Evolutionary conservation across 2,329 filamentous ascomycete species (phyloP).

Genomic region (Calonectria pseudoturangicola): DNA sequence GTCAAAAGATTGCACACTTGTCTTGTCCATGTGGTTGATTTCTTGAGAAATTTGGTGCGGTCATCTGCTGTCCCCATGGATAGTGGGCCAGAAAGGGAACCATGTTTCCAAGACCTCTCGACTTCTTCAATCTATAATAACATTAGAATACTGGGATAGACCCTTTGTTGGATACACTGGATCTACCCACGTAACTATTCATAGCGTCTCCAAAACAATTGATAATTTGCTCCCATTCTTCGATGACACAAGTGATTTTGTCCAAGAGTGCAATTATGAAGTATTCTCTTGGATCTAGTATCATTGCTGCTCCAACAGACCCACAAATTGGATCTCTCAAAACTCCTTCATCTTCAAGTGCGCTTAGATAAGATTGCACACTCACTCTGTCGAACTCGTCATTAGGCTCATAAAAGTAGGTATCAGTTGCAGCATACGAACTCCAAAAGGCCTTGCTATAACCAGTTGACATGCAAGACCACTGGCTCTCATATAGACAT

Average conservation of each 20-base stretch:
- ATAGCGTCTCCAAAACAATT: background rate
- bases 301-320: background rate
- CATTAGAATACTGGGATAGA: background rate
- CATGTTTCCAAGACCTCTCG: background rate
- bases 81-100: background rate
- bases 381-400: constrained; percentile 11
- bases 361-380: background rate
- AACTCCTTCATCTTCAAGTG: background rate
- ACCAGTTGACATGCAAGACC: constrained; percentile 25
- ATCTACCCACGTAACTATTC: background rate
- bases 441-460: constrained; percentile 2
- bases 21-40: background rate
- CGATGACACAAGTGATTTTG: background rate
- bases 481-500: constrained; percentile 28
- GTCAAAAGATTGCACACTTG: background rate
- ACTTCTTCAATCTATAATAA: background rate
- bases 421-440: constrained; percentile 22
- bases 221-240: background rate
- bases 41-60: background rate
- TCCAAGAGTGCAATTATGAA: background rate
- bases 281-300: background rate
- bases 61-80: background rate
- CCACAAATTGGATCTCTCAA: background rate
- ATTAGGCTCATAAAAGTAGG: constrained; percentile 27
- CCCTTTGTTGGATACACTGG: background rate